Evolutionary conservation across 495 filamentous ascomycete species (phyloP), one percentile per base, ranked within the genome.

Genomic region (Tuber brumale): DNA sequence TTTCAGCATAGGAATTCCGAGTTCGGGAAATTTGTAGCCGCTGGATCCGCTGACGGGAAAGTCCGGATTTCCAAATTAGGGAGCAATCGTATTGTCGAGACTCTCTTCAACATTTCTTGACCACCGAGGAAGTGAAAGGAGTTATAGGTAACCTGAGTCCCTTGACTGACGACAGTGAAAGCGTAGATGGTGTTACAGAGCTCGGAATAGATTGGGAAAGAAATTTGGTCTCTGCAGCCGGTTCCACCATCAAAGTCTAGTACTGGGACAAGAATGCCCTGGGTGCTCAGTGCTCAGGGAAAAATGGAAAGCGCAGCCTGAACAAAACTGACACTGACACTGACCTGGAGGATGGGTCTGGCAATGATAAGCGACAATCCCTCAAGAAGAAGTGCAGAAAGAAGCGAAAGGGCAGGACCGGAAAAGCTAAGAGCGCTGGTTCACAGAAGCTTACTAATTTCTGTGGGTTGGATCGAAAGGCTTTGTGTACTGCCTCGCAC

Each of bases 181-280:
- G 66, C 70, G 79, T 70, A 12, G 81, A 82, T 41, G 81, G 81
- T 1, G 81, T 82, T 44, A 73, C 78, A 23, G 80, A 75, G 19
- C 80, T 82, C n/a, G 77, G 74, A 6, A 44, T 82, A 19, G 77
- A 82, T 51, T 82, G 81, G 70, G 80, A 78, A 43, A 80, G 81
- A 3, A 76, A 77, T 21, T 41, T 80, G 1, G 76, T 80, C 18
- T 80, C 78, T 9, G 78, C 73, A 37, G 81, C 80, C 1, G 81
- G 81, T 18, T 73, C 41, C 19, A 74, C 80, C 6, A 75, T 82
- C 2, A 80, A 76, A 31, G 72, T 82, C 12, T 82, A 80, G 81
- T 70, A 74, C 16, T 76, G 76, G 74, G 72, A 66, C 21, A 66
- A 77, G 42, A 69, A 71, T 37, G 23, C 41, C 18, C 71, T 76